Base-by-base conservation (phyloP, 2,329 filamentous ascomycete species). In the Chrysoporthe austroafricana region DNA sequence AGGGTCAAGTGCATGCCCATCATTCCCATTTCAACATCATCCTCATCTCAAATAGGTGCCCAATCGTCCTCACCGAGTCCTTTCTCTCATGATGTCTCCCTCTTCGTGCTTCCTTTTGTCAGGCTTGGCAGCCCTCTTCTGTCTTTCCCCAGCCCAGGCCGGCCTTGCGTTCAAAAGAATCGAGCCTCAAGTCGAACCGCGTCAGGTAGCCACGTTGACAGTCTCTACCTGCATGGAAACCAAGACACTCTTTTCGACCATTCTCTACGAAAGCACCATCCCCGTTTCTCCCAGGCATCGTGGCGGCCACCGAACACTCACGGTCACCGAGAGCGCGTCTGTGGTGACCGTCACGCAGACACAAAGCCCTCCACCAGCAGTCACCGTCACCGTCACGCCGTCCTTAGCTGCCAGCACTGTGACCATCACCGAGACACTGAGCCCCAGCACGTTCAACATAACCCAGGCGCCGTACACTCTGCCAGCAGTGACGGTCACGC, bases 141-240 rank as follows among this genome's bases (percentile, higher is more conserved):
- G 48, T 21, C 6, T 36, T 2, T n/a, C 58, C 21, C 39, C 39
- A 36, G 58, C n/a, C 42, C 42, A 61, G 9, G 58, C 58, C 16
- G 58, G 39, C 11, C 58, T 61, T 2, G 42, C 39, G 21, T 46
- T 61, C 58, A 26, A 43, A 43, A 26, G 48, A 42, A 32, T 32
- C 3, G 26, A 11, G 8, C 43, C 43, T 46, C 58, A 42, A 13
- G 42, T 26, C 21, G 21, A 46, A 13, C 8, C 39, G 3, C 52
- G 32, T 16, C 52, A 56, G 32, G 32, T 9, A 4, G 13, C 34
- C 14, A 39, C 54, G 7, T 36, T 34, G 21, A 61, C 58, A 9
- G 26, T 46, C n/a, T 13, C 26, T 21, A 34, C 58, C 42, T 61
- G 58, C 26, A 61, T 43, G 26, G 58, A 26, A n/a, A 61, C 42